These are phyloP conservation scores for Pseudonectria buxi DNA, from an alignment of 2,329 filamentous ascomycete genomes.

Conservation along the genomic window DNA sequence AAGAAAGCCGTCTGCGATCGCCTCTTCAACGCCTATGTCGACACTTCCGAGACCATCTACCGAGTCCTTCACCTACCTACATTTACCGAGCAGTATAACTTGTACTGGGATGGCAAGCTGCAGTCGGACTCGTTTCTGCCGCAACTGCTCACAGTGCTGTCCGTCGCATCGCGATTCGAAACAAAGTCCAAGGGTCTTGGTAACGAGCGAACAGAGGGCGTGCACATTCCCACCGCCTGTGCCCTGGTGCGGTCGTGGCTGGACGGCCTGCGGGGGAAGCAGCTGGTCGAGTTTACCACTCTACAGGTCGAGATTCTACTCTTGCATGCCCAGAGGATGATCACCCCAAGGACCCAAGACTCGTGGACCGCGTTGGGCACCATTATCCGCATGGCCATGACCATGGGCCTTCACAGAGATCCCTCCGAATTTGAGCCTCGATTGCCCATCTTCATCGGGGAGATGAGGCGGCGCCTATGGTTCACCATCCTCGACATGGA, in stretches of 20 bases:
- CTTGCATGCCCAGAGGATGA: slow-evolving; percentile 46
- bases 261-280: slow-evolving; percentile 44
- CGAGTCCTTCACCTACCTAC: slow-evolving; percentile 47
- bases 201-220: slow-evolving; percentile 45
- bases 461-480: slow-evolving; percentile 49
- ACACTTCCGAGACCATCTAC: slow-evolving; percentile 46
- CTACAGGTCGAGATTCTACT: slow-evolving; percentile 50
- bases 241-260: slow-evolving; percentile 49
- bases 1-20: slow-evolving; percentile 44
- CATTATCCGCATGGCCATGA: slow-evolving; percentile 52
- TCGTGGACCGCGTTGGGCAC: slow-evolving; percentile 50
- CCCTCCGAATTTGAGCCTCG: slow-evolving; percentile 45
- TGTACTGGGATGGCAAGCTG: slow-evolving; percentile 44
- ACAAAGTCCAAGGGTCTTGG: slow-evolving; percentile 44
- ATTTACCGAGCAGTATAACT: slow-evolving; percentile 43
- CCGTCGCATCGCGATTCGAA: slow-evolving; percentile 47
- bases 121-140: slow-evolving; percentile 46
- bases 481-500: slow-evolving; percentile 52
- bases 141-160: slow-evolving; percentile 45
- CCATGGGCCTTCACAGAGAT: slow-evolving; percentile 52
- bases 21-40: slow-evolving; percentile 42
- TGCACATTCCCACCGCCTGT: slow-evolving; percentile 51
- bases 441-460: slow-evolving; percentile 44
- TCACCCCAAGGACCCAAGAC: slow-evolving; percentile 43
- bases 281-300: slow-evolving; percentile 44